phyloP scores from a whole-genome alignment of 2,329 filamentous ascomycete species.

The Phyllosticta capitalensis region DNA sequence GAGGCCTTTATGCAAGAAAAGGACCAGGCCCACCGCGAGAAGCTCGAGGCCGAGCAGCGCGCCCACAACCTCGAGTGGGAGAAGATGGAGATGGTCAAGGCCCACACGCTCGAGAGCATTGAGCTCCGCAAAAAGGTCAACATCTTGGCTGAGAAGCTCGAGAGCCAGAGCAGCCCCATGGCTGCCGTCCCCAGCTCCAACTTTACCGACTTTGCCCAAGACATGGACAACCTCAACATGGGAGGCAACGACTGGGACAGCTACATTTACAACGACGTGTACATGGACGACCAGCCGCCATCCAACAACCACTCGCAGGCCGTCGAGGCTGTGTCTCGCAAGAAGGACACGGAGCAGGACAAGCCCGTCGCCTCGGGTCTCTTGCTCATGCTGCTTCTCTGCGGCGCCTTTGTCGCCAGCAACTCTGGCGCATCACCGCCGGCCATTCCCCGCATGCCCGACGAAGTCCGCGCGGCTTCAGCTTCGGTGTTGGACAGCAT shows the following conservation, averaged over 20 bases:
- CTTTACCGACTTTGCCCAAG: conserved; percentile 63
- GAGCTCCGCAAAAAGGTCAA: conserved; percentile 88
- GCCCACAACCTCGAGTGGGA: conserved; percentile 71
- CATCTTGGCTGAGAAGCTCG: conserved; percentile 66
- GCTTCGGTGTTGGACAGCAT: conserved; percentile 70
- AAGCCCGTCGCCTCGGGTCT: conserved; percentile 67
- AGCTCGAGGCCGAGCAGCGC: conserved; percentile 64
- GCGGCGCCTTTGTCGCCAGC: conserved; percentile 91
- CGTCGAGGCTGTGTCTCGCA: conserved; percentile 30
- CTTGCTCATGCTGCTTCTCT: conserved; percentile 90
- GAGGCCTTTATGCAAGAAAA: conserved; percentile 40
- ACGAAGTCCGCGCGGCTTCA: conserved; percentile 70
- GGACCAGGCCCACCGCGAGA: conserved; percentile 62
- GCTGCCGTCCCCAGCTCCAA: conserved; percentile 47
- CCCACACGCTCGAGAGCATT: conserved; percentile 80
- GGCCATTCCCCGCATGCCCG: conserved; percentile 66
- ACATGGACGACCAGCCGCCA: conserved; percentile 41
- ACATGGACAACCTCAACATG: conserved; percentile 79
- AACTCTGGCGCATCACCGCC: conserved; percentile 63
- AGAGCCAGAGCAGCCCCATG: conserved; percentile 44
- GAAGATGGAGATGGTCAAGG: conserved; percentile 83
- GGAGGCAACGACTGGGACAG: conserved; percentile 69
- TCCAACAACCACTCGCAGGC: conserved; percentile 20
- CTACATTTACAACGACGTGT: conserved; percentile 65
- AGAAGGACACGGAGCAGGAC: conserved; percentile 35